Evolutionary conservation across 768 basidiomycete species (phyloP).

Genomic region (Leccinum subtestaceum): DNA sequence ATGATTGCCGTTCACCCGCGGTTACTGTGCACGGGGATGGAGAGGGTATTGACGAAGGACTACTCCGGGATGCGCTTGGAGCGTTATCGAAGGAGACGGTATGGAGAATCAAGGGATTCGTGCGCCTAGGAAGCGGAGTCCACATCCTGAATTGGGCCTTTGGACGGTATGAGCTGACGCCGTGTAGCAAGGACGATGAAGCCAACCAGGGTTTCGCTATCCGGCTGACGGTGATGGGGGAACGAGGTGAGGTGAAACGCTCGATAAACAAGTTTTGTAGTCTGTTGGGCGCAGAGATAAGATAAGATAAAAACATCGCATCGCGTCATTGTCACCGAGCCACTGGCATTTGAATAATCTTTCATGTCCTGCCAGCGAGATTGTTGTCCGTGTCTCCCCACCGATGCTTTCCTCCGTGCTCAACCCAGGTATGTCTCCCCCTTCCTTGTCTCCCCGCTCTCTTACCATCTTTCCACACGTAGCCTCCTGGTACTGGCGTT

Average conservation of each 20-base stretch:
- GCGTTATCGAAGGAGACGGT: conserved; percentile 63
- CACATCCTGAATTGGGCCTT: conserved; percentile 93
- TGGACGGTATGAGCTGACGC: conserved; percentile 72
- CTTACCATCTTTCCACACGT: conserved; percentile 2
- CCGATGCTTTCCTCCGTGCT: conserved; percentile 34
- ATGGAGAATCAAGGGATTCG: conserved; percentile 87
- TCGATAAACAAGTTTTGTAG: conserved; percentile 54
- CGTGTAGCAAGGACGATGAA: conserved; percentile 27
- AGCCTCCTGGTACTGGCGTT: conserved; percentile 64
- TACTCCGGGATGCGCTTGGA: conserved; percentile 47
- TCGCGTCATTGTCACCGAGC: conserved; percentile 4
- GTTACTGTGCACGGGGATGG: not conserved
- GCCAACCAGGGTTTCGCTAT: conserved; percentile 37
- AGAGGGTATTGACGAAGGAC: conserved; percentile 29
- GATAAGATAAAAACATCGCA: conserved; percentile 9
- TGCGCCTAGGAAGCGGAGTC: conserved; percentile 45
- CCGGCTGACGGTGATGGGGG: conserved; percentile 88
- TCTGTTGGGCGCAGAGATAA: conserved; percentile 36
- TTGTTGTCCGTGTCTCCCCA: conserved; percentile 10
- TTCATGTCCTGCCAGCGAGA: not conserved
- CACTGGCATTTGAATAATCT: conserved; percentile 7
- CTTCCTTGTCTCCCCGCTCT: not conserved
- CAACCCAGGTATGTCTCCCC: conserved; percentile 24
- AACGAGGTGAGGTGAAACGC: conserved; percentile 72
- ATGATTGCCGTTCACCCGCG: not conserved